Conservation (phyloP, 768 basidiomycete species). For the Boletus subcaerulescens region DNA sequence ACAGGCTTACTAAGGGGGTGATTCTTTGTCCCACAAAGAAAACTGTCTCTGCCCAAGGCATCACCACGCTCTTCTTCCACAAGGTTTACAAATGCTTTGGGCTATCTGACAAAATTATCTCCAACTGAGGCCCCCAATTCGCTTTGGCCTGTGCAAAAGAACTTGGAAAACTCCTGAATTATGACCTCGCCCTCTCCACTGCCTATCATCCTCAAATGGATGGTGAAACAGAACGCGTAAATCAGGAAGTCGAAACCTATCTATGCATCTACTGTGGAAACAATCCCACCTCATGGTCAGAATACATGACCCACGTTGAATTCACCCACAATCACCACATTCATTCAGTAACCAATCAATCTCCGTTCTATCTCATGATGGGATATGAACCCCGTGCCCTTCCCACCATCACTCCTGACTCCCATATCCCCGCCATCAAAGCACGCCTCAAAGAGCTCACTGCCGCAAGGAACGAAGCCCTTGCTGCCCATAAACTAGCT, state of each 20-base stretch:
- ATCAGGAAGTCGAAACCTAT: too few relatives aligned
- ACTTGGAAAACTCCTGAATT: too few relatives aligned
- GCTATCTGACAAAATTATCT: too few relatives aligned
- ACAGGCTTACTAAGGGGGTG: background rate
- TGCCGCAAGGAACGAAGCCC: background rate
- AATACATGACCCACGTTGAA: background rate
- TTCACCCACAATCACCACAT: background rate
- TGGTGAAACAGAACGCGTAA: too few relatives aligned
- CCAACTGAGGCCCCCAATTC: too few relatives aligned
- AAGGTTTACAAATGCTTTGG: background rate
- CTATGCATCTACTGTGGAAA: background rate
- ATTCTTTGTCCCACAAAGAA: background rate
- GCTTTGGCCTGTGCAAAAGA: too few relatives aligned
- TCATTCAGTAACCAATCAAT: background rate
- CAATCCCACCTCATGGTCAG: background rate
- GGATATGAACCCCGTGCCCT: background rate
- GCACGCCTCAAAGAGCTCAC: too few relatives aligned
- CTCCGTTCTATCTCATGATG: background rate
- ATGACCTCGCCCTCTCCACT: too few relatives aligned
- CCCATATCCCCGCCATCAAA: fast-evolving
- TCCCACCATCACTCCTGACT: background rate
- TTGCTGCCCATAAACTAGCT: background rate
- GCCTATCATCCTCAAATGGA: too few relatives aligned
- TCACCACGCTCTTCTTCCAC: background rate
- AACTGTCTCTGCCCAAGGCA: too few relatives aligned